These are phyloP conservation scores for Fusarium sarcochroum DNA, from an alignment of 2,329 filamentous ascomycete species.

Conservation along the genomic window DNA sequence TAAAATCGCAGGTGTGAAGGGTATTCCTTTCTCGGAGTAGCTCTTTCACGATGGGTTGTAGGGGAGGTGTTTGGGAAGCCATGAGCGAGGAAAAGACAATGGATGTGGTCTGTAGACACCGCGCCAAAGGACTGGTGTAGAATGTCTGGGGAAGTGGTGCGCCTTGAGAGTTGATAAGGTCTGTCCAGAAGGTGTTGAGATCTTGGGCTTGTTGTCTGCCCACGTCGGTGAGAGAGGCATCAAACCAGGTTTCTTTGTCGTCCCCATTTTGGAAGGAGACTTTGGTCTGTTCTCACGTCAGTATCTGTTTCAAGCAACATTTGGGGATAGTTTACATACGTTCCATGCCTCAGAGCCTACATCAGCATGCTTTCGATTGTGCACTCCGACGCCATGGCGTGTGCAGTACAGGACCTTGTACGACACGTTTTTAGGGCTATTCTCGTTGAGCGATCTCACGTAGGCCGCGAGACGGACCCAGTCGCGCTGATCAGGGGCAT, in stretches of 20 bases:
- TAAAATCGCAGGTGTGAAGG: slow-evolving; percentile 73
- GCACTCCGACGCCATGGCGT: slow-evolving; percentile 69
- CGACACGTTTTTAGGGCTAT: slow-evolving; percentile 57
- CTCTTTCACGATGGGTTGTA: slow-evolving; percentile 70
- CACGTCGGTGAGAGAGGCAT: slow-evolving; percentile 64
- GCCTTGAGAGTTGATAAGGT: slow-evolving; percentile 59
- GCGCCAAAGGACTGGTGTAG: slow-evolving; percentile 70
- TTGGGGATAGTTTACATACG: slow-evolving; percentile 45
- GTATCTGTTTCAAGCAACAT: background rate
- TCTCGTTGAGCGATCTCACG: slow-evolving; percentile 61
- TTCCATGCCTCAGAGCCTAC: slow-evolving; percentile 72
- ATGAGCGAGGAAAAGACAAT: slow-evolving; percentile 64
- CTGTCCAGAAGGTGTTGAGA: slow-evolving; percentile 66
- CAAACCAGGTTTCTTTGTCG: slow-evolving; percentile 56
- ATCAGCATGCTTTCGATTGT: slow-evolving; percentile 65
- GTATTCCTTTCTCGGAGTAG: slow-evolving; percentile 71
- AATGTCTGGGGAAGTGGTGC: slow-evolving; percentile 67
- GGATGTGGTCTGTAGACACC: slow-evolving; percentile 70
- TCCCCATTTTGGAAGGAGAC: slow-evolving; percentile 59
- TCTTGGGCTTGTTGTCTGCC: slow-evolving; percentile 68
- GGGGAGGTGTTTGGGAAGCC: slow-evolving; percentile 54
- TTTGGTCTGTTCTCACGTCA: slow-evolving; percentile 45
- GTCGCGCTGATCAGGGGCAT: slow-evolving; percentile 55
- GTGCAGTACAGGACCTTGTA: slow-evolving; percentile 70
- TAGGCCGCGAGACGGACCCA: slow-evolving; percentile 67